phyloP scores from a whole-genome alignment of 805 yeast genomes.

The Candida alai region DNA sequence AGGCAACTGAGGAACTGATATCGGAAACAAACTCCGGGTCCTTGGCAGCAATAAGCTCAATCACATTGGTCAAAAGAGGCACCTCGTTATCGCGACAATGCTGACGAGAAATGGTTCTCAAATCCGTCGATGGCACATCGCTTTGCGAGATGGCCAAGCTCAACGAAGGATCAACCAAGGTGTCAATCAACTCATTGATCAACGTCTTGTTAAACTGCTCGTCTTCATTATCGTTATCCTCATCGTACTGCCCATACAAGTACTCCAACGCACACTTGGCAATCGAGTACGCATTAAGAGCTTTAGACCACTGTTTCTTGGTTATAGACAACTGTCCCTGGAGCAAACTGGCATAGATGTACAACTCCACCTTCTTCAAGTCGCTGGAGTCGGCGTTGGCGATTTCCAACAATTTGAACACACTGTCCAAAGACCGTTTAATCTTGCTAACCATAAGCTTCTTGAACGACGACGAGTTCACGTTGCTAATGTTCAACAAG shows the following conservation, averaged over 20 bases:
- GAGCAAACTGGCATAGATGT: slow-evolving; percentile 43
- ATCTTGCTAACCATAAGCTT: slow-evolving; percentile 55
- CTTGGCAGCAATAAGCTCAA: slow-evolving; percentile 33
- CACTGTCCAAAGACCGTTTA: slow-evolving; percentile 53
- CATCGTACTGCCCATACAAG: slow-evolving; percentile 22
- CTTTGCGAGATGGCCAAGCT: slow-evolving; percentile 48
- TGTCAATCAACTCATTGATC: slow-evolving; percentile 53
- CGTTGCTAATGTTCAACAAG: slow-evolving; percentile 49
- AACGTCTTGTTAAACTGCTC: slow-evolving; percentile 30
- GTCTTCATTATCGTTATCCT: slow-evolving; percentile 22
- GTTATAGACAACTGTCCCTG: slow-evolving; percentile 50
- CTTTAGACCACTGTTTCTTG: slow-evolving; percentile 52
- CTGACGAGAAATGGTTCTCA: slow-evolving; percentile 46
- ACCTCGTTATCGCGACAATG: slow-evolving; percentile 29
- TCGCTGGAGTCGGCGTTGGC: slow-evolving; percentile 36
- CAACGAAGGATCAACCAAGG: slow-evolving; percentile 64
- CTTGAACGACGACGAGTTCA: slow-evolving; percentile 43
- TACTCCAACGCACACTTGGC: slow-evolving; percentile 61
- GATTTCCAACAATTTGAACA: slow-evolving; percentile 41
- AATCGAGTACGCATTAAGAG: slow-evolving; percentile 51
- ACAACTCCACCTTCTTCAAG: slow-evolving; percentile 25
- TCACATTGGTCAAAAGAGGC: slow-evolving; percentile 37
- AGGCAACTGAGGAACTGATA: slow-evolving; percentile 20
- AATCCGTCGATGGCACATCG: slow-evolving; percentile 35
- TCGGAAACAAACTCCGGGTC: slow-evolving; percentile 38